phyloP scores from a whole-genome alignment of 2,329 filamentous ascomycete species.

The Colletotrichum brevisporum region DNA sequence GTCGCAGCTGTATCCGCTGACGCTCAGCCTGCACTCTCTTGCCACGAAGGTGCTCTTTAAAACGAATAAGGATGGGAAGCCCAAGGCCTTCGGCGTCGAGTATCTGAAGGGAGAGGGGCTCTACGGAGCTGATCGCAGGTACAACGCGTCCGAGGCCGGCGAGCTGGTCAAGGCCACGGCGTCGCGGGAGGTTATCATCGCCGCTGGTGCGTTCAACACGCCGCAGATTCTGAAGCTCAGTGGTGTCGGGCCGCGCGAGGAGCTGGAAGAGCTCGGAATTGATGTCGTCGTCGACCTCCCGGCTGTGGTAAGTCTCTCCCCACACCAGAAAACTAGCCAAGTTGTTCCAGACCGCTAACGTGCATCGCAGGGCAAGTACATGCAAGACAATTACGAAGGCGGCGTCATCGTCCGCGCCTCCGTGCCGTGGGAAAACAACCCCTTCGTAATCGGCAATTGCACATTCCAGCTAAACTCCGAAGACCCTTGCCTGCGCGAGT shows the following conservation, averaged over 20 bases:
- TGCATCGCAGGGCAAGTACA: conserved; percentile 61
- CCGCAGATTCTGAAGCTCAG: conserved; percentile 62
- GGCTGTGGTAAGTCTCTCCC: conserved; percentile 58
- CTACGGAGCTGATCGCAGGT: conserved; percentile 56
- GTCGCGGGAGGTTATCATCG: conserved; percentile 61
- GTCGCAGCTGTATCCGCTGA: conserved; percentile 61
- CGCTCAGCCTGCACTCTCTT: conserved; percentile 52
- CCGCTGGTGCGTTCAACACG: conserved; percentile 61
- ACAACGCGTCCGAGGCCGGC: conserved; percentile 46
- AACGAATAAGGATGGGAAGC: background rate
- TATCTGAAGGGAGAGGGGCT: conserved; percentile 56
- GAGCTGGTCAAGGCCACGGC: conserved; percentile 47
- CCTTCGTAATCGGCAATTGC: conserved; percentile 20
- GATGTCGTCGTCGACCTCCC: conserved; percentile 68
- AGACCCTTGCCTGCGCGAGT: background rate
- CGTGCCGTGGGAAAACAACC: conserved; percentile 2
- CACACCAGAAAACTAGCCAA: background rate
- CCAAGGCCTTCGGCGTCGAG: conserved; percentile 57
- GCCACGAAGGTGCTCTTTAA: conserved; percentile 56
- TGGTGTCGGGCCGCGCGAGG: conserved; percentile 56
- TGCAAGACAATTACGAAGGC: conserved; percentile 64
- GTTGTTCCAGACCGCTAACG: background rate
- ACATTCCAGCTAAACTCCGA: background rate
- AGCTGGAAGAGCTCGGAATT: conserved; percentile 62
- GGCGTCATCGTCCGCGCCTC: conserved; percentile 47